Conservation (phyloP, 1,284 basidiomycete species). For the Tilletia horrida region DNA sequence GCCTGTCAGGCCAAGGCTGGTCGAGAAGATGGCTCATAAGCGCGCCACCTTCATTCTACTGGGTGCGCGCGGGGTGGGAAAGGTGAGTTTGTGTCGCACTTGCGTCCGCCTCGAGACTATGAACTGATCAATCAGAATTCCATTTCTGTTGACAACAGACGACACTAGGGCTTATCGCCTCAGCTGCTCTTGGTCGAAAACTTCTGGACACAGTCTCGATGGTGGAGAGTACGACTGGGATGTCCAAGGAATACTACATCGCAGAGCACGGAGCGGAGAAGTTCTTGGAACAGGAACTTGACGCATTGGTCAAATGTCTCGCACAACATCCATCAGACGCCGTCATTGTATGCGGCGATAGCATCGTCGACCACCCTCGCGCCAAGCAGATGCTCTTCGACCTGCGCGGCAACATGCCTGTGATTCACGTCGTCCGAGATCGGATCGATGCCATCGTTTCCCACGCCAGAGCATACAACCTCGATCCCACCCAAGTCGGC, state of each 20-base stretch:
- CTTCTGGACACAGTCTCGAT: slow-evolving; percentile 22
- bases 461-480: not conserved
- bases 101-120: not conserved
- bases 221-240: not conserved
- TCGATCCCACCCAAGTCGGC: too few species aligned
- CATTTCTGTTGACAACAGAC: slow-evolving; percentile 14
- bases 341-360: slow-evolving; percentile 23
- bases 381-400: not conserved
- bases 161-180: slow-evolving; percentile 24
- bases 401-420: slow-evolving; percentile 4
- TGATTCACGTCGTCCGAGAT: slow-evolving; percentile 25
- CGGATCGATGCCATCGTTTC: slow-evolving; percentile 8
- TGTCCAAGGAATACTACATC: slow-evolving; percentile 12
- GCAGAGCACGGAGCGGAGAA: slow-evolving; percentile 16
- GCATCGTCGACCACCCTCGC: slow-evolving; percentile 20
- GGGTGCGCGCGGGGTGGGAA: slow-evolving; percentile 28
- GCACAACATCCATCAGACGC: slow-evolving; percentile 19
- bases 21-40: slow-evolving; percentile 1
- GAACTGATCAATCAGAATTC: not conserved
- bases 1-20: too few species aligned
- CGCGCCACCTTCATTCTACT: slow-evolving; percentile 26
- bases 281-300: slow-evolving; percentile 18
- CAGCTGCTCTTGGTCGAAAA: slow-evolving; percentile 16
- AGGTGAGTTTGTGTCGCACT: slow-evolving; percentile 15
- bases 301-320: slow-evolving; percentile 14